Percentiles rank a stretch among this genome's conserved stretches.
Conservation (phyloP, 208 protist genomes). For the Lotmaria passim region DNA sequence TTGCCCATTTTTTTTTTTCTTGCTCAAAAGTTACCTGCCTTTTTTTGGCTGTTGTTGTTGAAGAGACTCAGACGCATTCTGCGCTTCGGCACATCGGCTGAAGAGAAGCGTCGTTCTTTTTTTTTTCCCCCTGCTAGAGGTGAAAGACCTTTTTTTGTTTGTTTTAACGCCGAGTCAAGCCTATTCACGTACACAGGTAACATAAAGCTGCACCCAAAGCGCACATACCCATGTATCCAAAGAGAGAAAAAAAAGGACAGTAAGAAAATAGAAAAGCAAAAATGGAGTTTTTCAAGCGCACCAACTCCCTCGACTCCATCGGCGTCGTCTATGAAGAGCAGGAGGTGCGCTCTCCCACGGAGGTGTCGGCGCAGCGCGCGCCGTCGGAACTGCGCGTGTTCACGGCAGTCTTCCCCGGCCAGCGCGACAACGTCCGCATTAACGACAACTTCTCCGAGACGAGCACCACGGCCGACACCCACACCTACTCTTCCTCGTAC, state of each 20-base stretch:
- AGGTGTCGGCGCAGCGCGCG: conserved; percentile 9
- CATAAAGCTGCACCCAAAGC: too few species aligned
- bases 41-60: too few species aligned
- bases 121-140: too few species aligned
- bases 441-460: conserved; percentile 49
- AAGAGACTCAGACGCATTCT: too few species aligned
- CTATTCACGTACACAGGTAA: too few species aligned
- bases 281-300: conserved; percentile 54
- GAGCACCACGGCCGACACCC: conserved; percentile 49
- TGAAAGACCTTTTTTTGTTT: too few species aligned
- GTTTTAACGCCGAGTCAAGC: too few species aligned
- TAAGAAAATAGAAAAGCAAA: background rate
- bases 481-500: conserved; percentile 43
- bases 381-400: conserved; percentile 21
- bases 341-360: conserved; percentile 4
- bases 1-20: too few species aligned
- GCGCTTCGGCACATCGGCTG: too few species aligned
- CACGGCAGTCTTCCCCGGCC: conserved; percentile 12
- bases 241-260: background rate
- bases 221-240: background rate
- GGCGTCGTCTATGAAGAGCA: conserved; percentile 48
- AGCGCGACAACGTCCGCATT: conserved; percentile 13
- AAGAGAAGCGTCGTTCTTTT: too few species aligned
- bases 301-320: conserved; percentile 51
- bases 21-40: too few species aligned